Base-by-base conservation (phyloP, 139 green algal genomes). In the Spirogloea muscicola region DNA sequence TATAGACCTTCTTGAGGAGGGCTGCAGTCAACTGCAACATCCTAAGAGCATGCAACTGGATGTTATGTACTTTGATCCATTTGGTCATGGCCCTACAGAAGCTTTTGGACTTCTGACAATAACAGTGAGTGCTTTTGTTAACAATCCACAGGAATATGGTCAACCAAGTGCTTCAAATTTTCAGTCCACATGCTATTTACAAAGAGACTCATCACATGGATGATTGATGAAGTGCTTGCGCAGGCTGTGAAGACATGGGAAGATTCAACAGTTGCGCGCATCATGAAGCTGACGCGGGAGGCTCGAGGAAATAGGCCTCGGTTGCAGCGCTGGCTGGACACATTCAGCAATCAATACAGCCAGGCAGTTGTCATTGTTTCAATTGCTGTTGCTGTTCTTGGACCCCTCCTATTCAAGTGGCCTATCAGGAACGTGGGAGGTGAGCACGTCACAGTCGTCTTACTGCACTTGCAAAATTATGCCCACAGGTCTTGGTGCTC, bases 321-420 rank as follows among this genome's bases (percentile, higher is more conserved):
- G 16, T 40, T 87, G 42, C 70, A 85, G 49, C 49, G 74, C 21
- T 84, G 83, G 59, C 37, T 87, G 43, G 81, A 87, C 58, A 38
- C 21, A 16, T 83, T 87, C 39, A 49, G 59, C 10, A 81, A 87
- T 41, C 42, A 27, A 16, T 87, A 87, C 48, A 72, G 40, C 34
- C 69, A 65, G 37, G 68, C 41, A 1, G 80, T 87, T 16, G 48
- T 86, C 1, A 44, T 33, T 0, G 39, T 57, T 4, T 79, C 82
- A 0, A 36, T 76, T n/a, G 43, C 40, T 16, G 72, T 84, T 27
- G 71, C 66, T 33, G 10, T 86, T 10, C 43, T 75, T 3, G 68
- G 51, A 7, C 84, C 82, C 6, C 37, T 88, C 27, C 38, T 87
- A 29, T 76, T 87, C 49, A 42, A 74, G 5, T 72, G 67, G 61